Evolutionary conservation across 805 yeast species (phyloP).

Genomic region (Myxozyma geophila): DNA sequence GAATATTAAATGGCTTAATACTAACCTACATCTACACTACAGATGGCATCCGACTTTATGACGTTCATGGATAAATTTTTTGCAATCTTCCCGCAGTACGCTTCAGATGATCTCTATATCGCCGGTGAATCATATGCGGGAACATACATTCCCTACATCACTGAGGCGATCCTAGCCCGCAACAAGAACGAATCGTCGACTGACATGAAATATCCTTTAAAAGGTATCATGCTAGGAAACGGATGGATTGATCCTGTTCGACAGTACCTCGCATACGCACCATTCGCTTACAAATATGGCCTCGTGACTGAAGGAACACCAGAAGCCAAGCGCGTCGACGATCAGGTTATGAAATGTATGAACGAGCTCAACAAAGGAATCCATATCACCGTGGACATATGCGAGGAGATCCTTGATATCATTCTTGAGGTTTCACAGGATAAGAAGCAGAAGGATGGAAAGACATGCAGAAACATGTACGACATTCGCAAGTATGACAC

Average conservation of each 20-base stretch:
- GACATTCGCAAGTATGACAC: conserved; percentile 72
- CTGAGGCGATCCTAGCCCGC: conserved; percentile 59
- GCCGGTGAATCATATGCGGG: conserved; percentile 99
- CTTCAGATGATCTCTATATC: conserved; percentile 64
- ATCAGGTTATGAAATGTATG: conserved; percentile 29
- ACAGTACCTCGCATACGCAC: conserved; percentile 80
- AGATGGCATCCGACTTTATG: conserved; percentile 66
- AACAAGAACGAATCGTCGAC: conserved; percentile 45
- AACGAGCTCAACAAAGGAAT: conserved; percentile 37
- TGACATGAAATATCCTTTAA: conserved; percentile 44
- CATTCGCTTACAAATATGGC: conserved; percentile 65
- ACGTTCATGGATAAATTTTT: conserved; percentile 69
- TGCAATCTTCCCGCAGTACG: conserved; percentile 73
- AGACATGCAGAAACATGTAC: conserved; percentile 78
- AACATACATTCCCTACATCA: conserved; percentile 90
- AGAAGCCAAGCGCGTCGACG: conserved; percentile 40
- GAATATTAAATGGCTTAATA: too few relatives aligned
- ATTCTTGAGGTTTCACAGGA: conserved; percentile 41
- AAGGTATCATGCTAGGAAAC: conserved; percentile 81
- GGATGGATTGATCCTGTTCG: conserved; percentile 92
- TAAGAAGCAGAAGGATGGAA: conserved; percentile 38
- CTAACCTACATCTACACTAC: not conserved
- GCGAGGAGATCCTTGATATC: conserved; percentile 47
- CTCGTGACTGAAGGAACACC: conserved; percentile 50
- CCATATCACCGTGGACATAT: conserved; percentile 17